Percentiles rank a stretch among this genome's conserved stretches.
Conservation (phyloP, 176 grass and related monocot genomes). For the sorghum (Sorghum bicolor) region DNA sequence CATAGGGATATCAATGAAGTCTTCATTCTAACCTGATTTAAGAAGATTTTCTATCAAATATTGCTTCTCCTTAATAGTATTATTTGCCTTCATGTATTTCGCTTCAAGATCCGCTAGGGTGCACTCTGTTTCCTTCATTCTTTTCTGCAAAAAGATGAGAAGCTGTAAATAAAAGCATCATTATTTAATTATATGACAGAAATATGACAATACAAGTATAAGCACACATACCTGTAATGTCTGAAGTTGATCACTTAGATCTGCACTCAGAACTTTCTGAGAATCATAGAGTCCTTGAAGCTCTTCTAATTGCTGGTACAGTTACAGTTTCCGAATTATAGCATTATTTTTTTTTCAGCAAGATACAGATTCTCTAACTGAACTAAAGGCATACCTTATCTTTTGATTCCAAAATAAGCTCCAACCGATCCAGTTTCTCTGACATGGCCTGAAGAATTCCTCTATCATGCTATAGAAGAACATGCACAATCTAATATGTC, state of each 20-base stretch:
- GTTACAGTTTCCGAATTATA: slow-evolving; percentile 16
- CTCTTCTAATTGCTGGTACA: slow-evolving; percentile 58
- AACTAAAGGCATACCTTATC: slow-evolving; percentile 55
- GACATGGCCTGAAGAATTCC: slow-evolving; percentile 54
- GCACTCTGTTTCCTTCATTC: slow-evolving; percentile 56
- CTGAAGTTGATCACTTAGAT: slow-evolving; percentile 59
- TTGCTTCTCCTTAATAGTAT: slow-evolving; percentile 76
- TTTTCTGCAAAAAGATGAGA: slow-evolving; percentile 48
- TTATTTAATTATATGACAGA: not conserved
- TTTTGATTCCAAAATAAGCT: slow-evolving; percentile 71
- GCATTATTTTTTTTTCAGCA: not conserved
- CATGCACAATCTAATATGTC: slow-evolving; percentile 1
- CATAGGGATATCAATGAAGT: not conserved
- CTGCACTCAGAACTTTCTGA: slow-evolving; percentile 50
- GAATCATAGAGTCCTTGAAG: slow-evolving; percentile 67
- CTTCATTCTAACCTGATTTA: slow-evolving; percentile 58
- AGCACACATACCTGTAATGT: slow-evolving; percentile 41
- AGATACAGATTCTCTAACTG: not conserved
- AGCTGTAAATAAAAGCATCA: not conserved
- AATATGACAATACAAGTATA: not conserved
- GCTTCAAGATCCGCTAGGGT: slow-evolving; percentile 55
- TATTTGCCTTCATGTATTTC: slow-evolving; percentile 55
- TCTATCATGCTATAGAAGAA: not conserved
- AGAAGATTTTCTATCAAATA: slow-evolving; percentile 71
- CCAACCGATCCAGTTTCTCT: slow-evolving; percentile 75